Evolutionary conservation across 2,329 filamentous ascomycete species (phyloP).

Genomic region (Xylaria polymorpha): DNA sequence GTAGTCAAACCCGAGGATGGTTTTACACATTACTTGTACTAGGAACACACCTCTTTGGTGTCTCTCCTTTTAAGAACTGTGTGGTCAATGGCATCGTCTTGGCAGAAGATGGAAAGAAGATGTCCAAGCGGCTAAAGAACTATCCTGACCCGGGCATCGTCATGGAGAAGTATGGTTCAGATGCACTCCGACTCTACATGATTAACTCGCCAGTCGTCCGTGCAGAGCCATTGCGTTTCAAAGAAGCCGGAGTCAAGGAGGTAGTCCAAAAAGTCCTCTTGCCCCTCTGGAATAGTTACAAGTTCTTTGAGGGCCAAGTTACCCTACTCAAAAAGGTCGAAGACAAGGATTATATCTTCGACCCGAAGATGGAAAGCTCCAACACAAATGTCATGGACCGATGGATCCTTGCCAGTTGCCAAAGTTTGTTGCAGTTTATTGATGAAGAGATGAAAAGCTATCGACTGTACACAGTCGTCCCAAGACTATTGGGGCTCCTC

Average conservation of each 20-base stretch:
- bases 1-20: constrained; percentile 85
- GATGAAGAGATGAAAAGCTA: constrained; percentile 90
- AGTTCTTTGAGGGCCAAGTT: constrained; percentile 94
- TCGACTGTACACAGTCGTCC: constrained; percentile 90
- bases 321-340: constrained; percentile 87
- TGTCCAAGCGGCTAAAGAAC: constrained; percentile 97
- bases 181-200: constrained; percentile 92
- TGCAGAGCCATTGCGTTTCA: constrained; percentile 90
- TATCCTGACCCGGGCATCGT: constrained; percentile 88
- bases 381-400: constrained; percentile 95
- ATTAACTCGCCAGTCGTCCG: constrained; percentile 97
- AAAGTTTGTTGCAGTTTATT: constrained; percentile 90
- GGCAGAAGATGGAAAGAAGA: constrained; percentile 96
- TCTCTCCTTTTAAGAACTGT: constrained; percentile 91
- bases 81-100: constrained; percentile 97
- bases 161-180: constrained; percentile 89
- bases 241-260: constrained; percentile 92
- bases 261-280: constrained; percentile 92
- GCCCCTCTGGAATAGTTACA: constrained; percentile 95
- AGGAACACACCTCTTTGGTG: constrained; percentile 86
- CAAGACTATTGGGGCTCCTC: constrained; percentile 82
- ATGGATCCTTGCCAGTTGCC: constrained; percentile 93
- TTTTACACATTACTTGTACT: constrained; percentile 94
- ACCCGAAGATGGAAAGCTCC: constrained; percentile 77
- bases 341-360: constrained; percentile 79